Evolutionary conservation across 176 grass and related monocot species (phyloP), one percentile per base, ranked within the genome.

Genomic region (Eragrostis nindensis): DNA sequence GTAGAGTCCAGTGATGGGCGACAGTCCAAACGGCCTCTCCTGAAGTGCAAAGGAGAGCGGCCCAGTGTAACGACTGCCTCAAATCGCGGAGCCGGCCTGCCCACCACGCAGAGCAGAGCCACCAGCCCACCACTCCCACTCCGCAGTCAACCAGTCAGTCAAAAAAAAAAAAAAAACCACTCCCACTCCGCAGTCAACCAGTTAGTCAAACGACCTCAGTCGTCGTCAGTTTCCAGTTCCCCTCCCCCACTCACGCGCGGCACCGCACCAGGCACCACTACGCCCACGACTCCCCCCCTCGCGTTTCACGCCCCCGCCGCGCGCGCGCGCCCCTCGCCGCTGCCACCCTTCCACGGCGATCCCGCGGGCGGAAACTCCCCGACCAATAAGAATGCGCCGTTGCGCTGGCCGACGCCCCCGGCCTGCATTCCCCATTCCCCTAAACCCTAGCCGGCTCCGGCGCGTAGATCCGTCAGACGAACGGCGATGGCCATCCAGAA

Each of bases 371-470:
- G 8, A 22, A 52, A 22, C 43, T 14, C 55, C 44, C 67, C 48
- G 19, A 25, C 56, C 22, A 17, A 44, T 62, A 50, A 63, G 44
- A 53, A 85, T 78, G 55, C 22, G 54, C 32, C 16, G 15, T 8
- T 18, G 17, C 44, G n/a, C 43, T 61, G 36, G 54, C 64, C 43
- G 19, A 27, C 21, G n/a, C 43, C 43, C 40, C 16, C 44, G 66
- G 16, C 55, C 56, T 1, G 67, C 83, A 71, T 70, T 63, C 30
- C 45, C 54, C 25, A 16, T 15, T 7, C 55, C 12, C n/a, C 74
- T 24, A 70, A 78, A 77, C 82, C 82, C 83, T 85, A 79, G 56
- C 67, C 66, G n/a, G 13, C 56, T 15, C 83, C 67, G 74, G 52
- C 66, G 74, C 3, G 54, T 17, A 60, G 63, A 76, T 59, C 38